phyloP scores from a whole-genome alignment of 2,329 filamentous ascomycete species.

The Talaromyces pinophilus region DNA sequence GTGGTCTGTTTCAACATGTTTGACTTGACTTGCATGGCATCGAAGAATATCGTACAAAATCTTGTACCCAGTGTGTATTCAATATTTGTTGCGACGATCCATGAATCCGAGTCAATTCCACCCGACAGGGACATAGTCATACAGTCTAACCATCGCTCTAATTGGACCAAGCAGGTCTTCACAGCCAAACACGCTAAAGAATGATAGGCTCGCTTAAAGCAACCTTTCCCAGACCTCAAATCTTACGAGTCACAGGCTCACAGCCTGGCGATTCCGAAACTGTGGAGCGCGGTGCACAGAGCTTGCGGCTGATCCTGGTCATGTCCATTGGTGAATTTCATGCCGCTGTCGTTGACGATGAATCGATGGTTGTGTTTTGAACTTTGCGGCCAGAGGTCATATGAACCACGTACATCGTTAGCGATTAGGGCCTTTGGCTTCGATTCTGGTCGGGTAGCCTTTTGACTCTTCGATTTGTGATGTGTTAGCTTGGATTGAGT shows the following conservation, averaged over 20 bases:
- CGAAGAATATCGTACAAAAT: not conserved
- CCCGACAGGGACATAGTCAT: not conserved
- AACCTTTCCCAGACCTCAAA: not conserved
- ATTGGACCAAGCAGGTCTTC: not conserved
- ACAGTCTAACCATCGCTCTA: not conserved
- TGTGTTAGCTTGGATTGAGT: not conserved
- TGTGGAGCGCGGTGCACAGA: not conserved
- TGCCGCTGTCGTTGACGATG: not conserved
- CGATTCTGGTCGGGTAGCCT: not conserved
- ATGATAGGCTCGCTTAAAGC: constrained; percentile 2
- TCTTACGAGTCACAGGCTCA: not conserved
- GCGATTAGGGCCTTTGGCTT: not conserved
- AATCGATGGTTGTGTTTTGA: not conserved
- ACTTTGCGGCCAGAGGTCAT: not conserved
- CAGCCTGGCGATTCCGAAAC: not conserved
- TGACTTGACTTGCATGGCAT: not conserved
- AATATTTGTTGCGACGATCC: not conserved
- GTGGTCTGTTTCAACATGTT: not conserved
- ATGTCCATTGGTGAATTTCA: not conserved
- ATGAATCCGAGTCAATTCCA: constrained; percentile 8
- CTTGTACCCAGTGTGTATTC: not conserved
- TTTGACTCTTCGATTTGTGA: not conserved
- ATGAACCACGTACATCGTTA: not conserved
- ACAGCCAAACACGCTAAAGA: not conserved
- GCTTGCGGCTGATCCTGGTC: not conserved